Evolutionary conservation across 2,329 filamentous ascomycete species (phyloP).

Genomic region (Ambrosiella cleistominuta): DNA sequence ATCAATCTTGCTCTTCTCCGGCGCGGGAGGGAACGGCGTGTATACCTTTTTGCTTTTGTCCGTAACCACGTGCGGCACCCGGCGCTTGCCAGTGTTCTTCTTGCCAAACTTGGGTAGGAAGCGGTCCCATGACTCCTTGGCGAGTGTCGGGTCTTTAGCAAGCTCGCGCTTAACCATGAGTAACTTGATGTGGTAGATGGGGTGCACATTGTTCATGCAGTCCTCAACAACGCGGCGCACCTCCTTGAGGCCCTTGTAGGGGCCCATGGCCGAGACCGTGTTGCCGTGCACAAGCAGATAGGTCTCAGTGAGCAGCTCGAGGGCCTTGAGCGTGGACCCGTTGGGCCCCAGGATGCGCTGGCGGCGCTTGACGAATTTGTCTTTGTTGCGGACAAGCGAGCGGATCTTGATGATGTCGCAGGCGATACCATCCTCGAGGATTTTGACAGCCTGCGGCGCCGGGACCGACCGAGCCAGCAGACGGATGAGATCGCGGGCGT

Average conservation of each 20-base stretch:
- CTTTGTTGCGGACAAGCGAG: constrained; percentile 78
- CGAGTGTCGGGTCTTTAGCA: constrained; percentile 72
- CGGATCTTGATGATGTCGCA: constrained; percentile 95
- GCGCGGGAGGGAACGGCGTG: constrained; percentile 90
- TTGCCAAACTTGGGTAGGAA: constrained; percentile 97
- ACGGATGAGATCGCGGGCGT: constrained; percentile 87
- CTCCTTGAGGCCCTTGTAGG: constrained; percentile 85
- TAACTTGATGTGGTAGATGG: constrained; percentile 65
- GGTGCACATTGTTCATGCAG: constrained; percentile 93
- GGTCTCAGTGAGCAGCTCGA: constrained; percentile 77
- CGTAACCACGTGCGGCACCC: constrained; percentile 65
- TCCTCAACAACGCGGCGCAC: constrained; percentile 78
- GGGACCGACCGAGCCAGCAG: constrained; percentile 81
- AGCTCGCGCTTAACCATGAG: constrained; percentile 88
- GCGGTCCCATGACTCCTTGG: constrained; percentile 81
- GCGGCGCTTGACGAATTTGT: constrained; percentile 84
- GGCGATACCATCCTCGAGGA: constrained; percentile 78
- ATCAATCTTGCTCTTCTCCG: constrained; percentile 98
- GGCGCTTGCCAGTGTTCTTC: constrained; percentile 69
- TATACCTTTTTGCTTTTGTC: constrained; percentile 91
- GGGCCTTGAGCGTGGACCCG: constrained; percentile 80
- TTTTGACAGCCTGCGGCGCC: constrained; percentile 81
- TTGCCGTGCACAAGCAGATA: constrained; percentile 96
- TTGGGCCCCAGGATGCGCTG: constrained; percentile 85
- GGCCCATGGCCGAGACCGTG: constrained; percentile 81